A percentile compares a stretch with the other conserved stretches of the same genome.
phyloP scores from a whole-genome alignment of 805 yeast genomes.

The Candida peoriensis region DNA sequence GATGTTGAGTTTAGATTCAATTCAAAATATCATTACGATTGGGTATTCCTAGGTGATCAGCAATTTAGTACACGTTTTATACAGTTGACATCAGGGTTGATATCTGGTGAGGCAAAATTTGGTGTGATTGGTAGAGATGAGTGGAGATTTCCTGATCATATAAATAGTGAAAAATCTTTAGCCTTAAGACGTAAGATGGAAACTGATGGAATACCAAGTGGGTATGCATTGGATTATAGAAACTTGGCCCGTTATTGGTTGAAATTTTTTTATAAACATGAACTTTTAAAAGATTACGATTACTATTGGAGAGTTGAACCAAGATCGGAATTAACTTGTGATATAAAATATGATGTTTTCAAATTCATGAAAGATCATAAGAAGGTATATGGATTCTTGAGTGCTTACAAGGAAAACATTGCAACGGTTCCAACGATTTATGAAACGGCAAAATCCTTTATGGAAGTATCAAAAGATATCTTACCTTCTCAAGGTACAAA shows the following conservation, averaged over 20 bases:
- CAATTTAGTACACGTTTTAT: constrained; percentile 56
- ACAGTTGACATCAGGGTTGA: constrained; percentile 38
- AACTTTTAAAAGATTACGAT: constrained; percentile 51
- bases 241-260: constrained; percentile 57
- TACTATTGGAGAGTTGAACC: constrained; percentile 83
- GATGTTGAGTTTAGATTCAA: constrained; percentile 69
- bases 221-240: constrained; percentile 56
- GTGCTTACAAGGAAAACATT: constrained; percentile 60
- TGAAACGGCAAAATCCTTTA: constrained; percentile 47
- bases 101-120: constrained; percentile 59
- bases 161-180: constrained; percentile 48
- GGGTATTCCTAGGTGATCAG: constrained; percentile 73
- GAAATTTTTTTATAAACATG: constrained; percentile 62
- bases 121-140: constrained; percentile 58
- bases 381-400: constrained; percentile 63
- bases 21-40: constrained; percentile 57
- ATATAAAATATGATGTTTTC: constrained; percentile 63
- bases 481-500: constrained; percentile 43
- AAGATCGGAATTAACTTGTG: constrained; percentile 55
- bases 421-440: constrained; percentile 64
- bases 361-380: constrained; percentile 50
- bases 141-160: constrained; percentile 68
- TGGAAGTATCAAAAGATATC: constrained; percentile 37
- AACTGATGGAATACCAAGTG: constrained; percentile 48
- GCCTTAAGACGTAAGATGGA: constrained; percentile 40